phyloP scores from a whole-genome alignment of 306 rosid species.

The Fragaria vesca region DNA sequence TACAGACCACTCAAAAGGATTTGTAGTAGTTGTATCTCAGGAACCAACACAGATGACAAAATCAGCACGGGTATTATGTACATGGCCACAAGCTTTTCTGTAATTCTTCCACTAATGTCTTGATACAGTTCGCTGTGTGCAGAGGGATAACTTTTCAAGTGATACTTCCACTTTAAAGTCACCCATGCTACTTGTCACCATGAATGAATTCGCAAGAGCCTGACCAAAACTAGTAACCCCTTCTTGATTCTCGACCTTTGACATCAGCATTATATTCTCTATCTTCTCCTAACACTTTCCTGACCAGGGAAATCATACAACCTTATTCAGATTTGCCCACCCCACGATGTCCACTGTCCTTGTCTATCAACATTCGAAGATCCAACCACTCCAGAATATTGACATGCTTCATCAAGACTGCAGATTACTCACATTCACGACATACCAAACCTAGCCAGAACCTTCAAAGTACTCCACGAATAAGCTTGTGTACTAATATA shows the following conservation, averaged over 20 bases:
- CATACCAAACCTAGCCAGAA: constrained; percentile 67
- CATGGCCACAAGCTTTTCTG: constrained; percentile 31
- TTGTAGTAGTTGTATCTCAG: constrained; percentile 32
- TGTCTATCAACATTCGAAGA: constrained; percentile 83
- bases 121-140: constrained; percentile 6
- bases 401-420: constrained; percentile 82
- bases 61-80: constrained; percentile 42
- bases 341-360: constrained; percentile 71
- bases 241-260: constrained; percentile 44
- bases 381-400: constrained; percentile 85
- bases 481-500: too few relatives aligned
- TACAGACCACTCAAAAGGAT: constrained; percentile 23
- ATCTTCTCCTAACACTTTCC: constrained; percentile 66
- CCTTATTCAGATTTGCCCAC: constrained; percentile 78
- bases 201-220: constrained; percentile 37
- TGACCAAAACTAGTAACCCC: constrained; percentile 33
- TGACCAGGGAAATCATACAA: constrained; percentile 62
- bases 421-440: constrained; percentile 78
- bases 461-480: constrained; percentile 45
- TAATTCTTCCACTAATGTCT: constrained; percentile 29
- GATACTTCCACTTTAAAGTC: constrained; percentile 44
- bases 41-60: constrained; percentile 5
- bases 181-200: constrained; percentile 32
- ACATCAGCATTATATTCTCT: constrained; percentile 70
- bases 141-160: constrained; percentile 28